A percentile compares a stretch with the other conserved stretches of the same genome.
Conservation (phyloP, 1,139 yeast genomes). For the Pneumocystis oryctolagi region DNA sequence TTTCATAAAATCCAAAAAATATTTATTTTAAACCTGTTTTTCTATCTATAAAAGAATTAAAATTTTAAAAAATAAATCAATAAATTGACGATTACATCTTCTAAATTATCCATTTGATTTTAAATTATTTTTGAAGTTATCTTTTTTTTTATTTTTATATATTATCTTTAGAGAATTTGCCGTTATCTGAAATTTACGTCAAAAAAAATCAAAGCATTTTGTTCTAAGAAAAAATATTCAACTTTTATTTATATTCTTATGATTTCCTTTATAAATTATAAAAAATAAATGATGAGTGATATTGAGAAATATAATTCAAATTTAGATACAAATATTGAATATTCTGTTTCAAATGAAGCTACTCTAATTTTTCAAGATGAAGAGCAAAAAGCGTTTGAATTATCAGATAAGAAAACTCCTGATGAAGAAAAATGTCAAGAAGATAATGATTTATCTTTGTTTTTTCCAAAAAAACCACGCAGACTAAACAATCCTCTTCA, state of each 20-base stretch:
- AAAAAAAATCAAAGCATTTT: not conserved
- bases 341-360: not conserved
- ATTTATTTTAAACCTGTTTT: conserved; percentile 1
- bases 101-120: conserved; percentile 45
- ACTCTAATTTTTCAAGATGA: not conserved
- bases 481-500: not conserved
- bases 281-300: not conserved
- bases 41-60: conserved; percentile 8
- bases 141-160: not conserved
- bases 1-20: not conserved
- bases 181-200: not conserved
- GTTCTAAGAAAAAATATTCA: not conserved
- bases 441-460: not conserved
- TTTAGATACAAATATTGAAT: not conserved
- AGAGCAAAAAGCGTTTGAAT: not conserved
- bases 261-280: not conserved
- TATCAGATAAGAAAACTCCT: not conserved
- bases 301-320: not conserved
- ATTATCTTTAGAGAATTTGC: not conserved
- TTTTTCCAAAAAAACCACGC: not conserved
- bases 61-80: not conserved
- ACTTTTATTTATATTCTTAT: not conserved
- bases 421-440: not conserved
- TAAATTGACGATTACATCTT: conserved; percentile 27
- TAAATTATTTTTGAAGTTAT: conserved; percentile 30